Conservation (phyloP, 1,284 basidiomycete genomes). For the Rhodotorula sp. region DNA sequence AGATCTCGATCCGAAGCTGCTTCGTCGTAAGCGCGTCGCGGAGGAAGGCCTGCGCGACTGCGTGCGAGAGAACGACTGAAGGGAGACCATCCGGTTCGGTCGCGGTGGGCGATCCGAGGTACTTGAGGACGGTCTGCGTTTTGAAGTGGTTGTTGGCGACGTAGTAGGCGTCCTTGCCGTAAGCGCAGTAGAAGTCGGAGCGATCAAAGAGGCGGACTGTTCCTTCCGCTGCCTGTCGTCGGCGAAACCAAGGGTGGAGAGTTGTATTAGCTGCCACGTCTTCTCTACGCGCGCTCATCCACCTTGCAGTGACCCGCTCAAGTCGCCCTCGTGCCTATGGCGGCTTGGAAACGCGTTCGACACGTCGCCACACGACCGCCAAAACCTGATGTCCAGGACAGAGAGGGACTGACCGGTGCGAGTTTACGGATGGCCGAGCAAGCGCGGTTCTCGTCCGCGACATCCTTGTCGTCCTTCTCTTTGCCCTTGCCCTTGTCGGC, state of each 20-base stretch:
- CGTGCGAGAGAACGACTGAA: conserved; percentile 72
- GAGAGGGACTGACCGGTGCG: conserved; percentile 12
- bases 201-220: conserved; percentile 82
- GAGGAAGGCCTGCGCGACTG: conserved; percentile 80
- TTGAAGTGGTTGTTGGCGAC: conserved; percentile 70
- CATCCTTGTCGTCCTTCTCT: conserved; percentile 4
- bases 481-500: conserved; percentile 19
- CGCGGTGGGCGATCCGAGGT: conserved; percentile 58
- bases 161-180: conserved; percentile 83
- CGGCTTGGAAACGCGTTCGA: neutral
- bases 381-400: neutral
- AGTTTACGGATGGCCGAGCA: conserved; percentile 29
- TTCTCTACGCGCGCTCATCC: no score
- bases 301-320: no score
- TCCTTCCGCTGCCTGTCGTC: conserved; percentile 49
- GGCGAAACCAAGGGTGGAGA: conserved; percentile 20
- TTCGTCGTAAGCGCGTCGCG: conserved; percentile 84
- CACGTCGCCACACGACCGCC: conserved; percentile 16
- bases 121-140: conserved; percentile 80
- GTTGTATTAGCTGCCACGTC: no score
- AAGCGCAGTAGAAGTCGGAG: conserved; percentile 79
- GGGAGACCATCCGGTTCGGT: conserved; percentile 57
- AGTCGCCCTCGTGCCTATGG: no score
- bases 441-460: conserved; percentile 18
- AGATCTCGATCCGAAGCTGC: conserved; percentile 91